Evolutionary conservation across 208 protist species (phyloP), one percentile per base, ranked within the genome.

Genomic region (Acanthamoeba pearcei): DNA sequence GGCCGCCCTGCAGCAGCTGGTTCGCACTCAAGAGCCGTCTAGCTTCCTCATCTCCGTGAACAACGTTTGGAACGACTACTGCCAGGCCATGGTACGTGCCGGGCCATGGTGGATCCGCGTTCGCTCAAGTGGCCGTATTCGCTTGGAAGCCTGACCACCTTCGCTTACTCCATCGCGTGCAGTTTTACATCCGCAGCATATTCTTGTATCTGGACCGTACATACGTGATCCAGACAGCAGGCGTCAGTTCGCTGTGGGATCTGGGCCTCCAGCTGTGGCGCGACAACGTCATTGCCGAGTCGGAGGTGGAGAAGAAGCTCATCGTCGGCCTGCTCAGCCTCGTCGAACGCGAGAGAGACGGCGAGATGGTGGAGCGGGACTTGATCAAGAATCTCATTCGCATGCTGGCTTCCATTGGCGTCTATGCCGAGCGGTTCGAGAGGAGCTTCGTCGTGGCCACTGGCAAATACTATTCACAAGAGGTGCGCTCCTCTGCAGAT

Each of bases 171-270:
- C 64, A 3, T 32, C 24, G n/a, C 42, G 27, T 95, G 53, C 24
- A 95, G 94, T 95, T 95, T 49, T 94, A 95, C 62, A 96, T 97
- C 19, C 95, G 96, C 27, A 96, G 95, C 66, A 97, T 97, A 51
- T 97, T 97, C 82, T 89, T 97, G 74, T 95, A 92, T 91, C 86
- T 97, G 68, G 97, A 97, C 72, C 95, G 97, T 64, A 97, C 95
- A 0, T 97, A 97, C 88, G 96, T 97, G 17, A 86, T 97, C 53
- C 96, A 97, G 70, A 96, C 89, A 35, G 49, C 94, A 5, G 95
- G 83, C 27, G 93, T 96, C 38, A 76, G 95, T 19, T 95, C 95
- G 19, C 90, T 96, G 22, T 88, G 96, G 96, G 97, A 97, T 49
- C 82, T 97, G 88, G 97, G 97, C 6, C 94, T 97, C 49, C 62